These are phyloP conservation scores for Barnettozyma vustinii DNA, from an alignment of 805 yeast genomes.

Conservation along the genomic window DNA sequence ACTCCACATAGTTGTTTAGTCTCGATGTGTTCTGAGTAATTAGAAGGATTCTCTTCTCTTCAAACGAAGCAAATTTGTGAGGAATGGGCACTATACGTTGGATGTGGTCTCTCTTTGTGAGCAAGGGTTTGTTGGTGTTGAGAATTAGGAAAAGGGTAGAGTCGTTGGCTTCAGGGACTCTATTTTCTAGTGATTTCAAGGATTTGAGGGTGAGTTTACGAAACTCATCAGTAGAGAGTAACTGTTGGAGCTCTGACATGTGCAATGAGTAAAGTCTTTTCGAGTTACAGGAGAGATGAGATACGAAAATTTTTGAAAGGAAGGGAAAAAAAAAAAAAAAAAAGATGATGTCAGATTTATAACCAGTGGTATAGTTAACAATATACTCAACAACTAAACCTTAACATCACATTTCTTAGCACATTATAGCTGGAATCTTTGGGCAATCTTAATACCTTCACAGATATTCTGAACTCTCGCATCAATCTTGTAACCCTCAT, in stretches of 20 bases:
- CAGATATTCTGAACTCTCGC: constrained; percentile 86
- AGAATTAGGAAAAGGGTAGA: constrained; percentile 32
- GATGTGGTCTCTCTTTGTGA: constrained; percentile 40
- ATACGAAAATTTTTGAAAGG: background rate
- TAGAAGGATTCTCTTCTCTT: constrained; percentile 36
- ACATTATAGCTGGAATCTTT: constrained; percentile 24
- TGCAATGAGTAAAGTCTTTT: background rate
- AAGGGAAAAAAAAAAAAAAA: no score
- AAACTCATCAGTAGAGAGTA: background rate
- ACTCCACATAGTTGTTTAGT: constrained; percentile 22
- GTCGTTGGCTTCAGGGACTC: background rate
- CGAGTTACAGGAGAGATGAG: background rate
- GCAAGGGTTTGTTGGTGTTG: constrained; percentile 41
- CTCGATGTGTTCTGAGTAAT: constrained; percentile 55
- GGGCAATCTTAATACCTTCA: constrained; percentile 65
- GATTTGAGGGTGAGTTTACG: constrained; percentile 4
- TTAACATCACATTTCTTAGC: background rate
- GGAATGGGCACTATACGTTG: constrained; percentile 55
- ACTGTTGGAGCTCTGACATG: background rate
- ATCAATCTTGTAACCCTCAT: constrained; percentile 74
- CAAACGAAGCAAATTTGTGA: constrained; percentile 2
- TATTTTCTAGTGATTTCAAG: constrained; percentile 4
- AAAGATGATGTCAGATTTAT: no score
- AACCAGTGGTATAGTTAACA: no score
- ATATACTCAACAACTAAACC: background rate